Evolutionary conservation across 768 basidiomycete species (phyloP), one percentile per base, ranked within the genome.

Genomic region (Hortiboletus flavorubellus): DNA sequence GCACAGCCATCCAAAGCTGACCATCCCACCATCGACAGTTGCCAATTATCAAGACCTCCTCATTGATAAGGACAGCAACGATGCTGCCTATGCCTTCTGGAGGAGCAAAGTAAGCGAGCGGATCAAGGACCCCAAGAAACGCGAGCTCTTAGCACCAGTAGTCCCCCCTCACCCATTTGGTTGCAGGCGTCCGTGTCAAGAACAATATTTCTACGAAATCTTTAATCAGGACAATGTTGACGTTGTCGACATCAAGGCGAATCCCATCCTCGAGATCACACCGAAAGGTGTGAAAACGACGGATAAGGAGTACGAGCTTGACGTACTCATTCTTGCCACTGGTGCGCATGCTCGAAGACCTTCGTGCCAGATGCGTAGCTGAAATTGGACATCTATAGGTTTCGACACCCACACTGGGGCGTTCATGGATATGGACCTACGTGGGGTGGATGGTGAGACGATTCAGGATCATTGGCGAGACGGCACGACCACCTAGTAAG

Each of bases 381-480:
- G 30, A 55, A 26, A 44, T 16, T 8, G 29, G 9, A 18, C 15
- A 16, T 35, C 11, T n/a, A n/a, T n/a, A 50, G 53, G 50, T 15
- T 61, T 51, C 29, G 52, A 62, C 9, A 43, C 35, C 2, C 18
- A 54, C 10, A 35, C 11, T 23, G 63, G 59, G 1, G 38, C 34
- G 6, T 44, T 61, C 18, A 6, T 54, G 1, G 53, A 54, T 5
- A 1, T 64, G 6, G 53, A 64, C 42, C 15, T 64, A 34, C 62
- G 51, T 38, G 53, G 62, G 1, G 0, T 58, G 4, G 15, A 49
- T 9, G 59, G 53, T 8, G 50, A 59, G 46, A 53, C 56, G 2
- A 59, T 59, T 29, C 58, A 53, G 38, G 51, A 63, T 1, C 63
- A 61, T 11, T 64, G 62, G 55, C 23, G 14, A 42, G 55, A 64